Conservation (phyloP, 75 land plant genomes). For the Sequoia sempervirens region DNA sequence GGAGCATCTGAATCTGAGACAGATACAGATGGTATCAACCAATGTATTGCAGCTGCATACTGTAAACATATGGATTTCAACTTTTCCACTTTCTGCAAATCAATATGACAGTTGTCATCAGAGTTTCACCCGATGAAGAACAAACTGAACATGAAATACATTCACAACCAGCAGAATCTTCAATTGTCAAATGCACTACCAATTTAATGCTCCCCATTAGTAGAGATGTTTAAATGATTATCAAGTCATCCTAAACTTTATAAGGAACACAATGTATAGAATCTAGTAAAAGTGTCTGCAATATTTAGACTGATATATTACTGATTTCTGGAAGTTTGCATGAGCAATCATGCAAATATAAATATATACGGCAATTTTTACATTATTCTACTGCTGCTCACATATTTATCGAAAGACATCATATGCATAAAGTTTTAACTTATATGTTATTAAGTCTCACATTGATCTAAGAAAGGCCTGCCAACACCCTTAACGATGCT, state of each 20-base stretch:
- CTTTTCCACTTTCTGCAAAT: constrained; percentile 83
- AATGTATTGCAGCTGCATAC: constrained; percentile 85
- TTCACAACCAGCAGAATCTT: background rate
- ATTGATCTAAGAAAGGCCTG: background rate
- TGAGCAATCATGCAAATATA: background rate
- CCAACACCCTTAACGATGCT: background rate
- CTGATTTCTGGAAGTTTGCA: background rate
- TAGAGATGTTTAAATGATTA: background rate
- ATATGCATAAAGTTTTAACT: background rate
- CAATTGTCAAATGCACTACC: background rate
- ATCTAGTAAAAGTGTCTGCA: constrained; percentile 1
- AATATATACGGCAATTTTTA: background rate
- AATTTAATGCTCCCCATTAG: background rate
- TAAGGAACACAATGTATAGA: background rate
- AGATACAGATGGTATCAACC: constrained; percentile 78
- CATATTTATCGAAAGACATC: background rate
- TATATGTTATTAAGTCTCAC: background rate
- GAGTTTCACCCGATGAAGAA: background rate
- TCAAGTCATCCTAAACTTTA: background rate
- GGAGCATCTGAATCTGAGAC: constrained; percentile 27
- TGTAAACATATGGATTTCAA: constrained; percentile 84
- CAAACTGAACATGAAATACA: background rate
- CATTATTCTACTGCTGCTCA: background rate
- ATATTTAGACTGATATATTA: background rate
- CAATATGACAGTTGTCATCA: background rate